Evolutionary conservation across 257 asterid genomes (phyloP), one percentile per base, ranked within the genome.

Genomic region (Nicotiana sylvestris): DNA sequence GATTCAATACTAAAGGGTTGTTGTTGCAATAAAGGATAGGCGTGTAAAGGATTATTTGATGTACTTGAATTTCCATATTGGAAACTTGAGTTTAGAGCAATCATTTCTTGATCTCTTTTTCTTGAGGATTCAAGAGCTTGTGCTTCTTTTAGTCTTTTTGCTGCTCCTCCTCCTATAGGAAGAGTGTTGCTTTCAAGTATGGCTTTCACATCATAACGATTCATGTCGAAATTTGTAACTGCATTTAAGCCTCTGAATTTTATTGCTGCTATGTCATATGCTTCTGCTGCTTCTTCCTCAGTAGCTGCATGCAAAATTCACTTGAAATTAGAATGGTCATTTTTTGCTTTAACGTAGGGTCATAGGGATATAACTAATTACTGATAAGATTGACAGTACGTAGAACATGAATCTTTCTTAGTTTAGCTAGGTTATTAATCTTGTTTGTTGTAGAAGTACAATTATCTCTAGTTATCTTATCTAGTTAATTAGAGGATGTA

Each of bases 211-310:
- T 95, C 99, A 76, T 95, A 95, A 1, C 99, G 99, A 85, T 81
- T 91, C 92, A 95, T 95, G 85, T 95, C 99, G 43, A 95, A 95
- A 82, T 95, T 95, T 1, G 98, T 95, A 0, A 95, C 98, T 0
- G 99, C 99, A 51, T 80, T 93, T 0, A 93, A 94, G 4, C 98
- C 98, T 46, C 98, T 81, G 91, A 94, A 94, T 74, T 94, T 94
- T 77, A 94, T 91, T 7, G 98, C 98, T 3, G 98, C 98, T 0
- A 95, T 87, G 85, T 95, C 99, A 74, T 95, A 95, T 6, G 99
- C 99, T 81, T 95, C 99, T 2, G 99, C 99, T 0, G 99, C 99
- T 90, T 95, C 99, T 67, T 93, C 99, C 81, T 93, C 98, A 0
- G 97, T 95, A 85, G 96, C 98, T 95, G 84, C 49, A 56, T 33